Conservation (phyloP, 2,329 filamentous ascomycete genomes). For the Furcasterigmium furcatum region DNA sequence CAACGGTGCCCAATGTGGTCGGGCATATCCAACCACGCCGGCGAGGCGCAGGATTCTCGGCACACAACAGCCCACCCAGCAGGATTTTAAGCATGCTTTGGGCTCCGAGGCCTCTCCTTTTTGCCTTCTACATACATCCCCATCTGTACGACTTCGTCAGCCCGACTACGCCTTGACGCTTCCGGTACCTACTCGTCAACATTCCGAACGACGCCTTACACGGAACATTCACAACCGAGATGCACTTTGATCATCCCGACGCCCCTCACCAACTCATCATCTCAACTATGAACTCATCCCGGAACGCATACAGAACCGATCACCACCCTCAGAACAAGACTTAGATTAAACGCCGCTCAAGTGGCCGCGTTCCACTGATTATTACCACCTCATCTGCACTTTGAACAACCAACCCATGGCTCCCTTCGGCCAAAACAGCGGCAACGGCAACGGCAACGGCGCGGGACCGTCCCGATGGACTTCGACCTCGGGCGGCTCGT, state of each 20-base stretch:
- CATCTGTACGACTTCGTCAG: background rate
- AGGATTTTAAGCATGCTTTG: constrained; percentile 4
- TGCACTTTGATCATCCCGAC: background rate
- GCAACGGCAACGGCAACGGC: no score
- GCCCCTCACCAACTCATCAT: background rate
- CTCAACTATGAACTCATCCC: background rate
- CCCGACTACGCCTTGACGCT: background rate
- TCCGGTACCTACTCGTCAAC: background rate
- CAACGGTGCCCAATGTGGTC: constrained; percentile 1
- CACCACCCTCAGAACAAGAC: background rate
- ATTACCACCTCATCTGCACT: background rate
- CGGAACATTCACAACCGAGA: background rate
- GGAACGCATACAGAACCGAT: background rate
- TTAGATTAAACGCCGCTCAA: background rate
- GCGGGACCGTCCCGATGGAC: no score
- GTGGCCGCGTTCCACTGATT: background rate
- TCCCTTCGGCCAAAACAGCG: background rate
- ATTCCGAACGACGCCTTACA: background rate
- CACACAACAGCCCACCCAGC: background rate
- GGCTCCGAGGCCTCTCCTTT: background rate
- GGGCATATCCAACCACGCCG: constrained; percentile 1
- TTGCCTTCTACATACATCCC: background rate
- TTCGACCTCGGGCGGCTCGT: background rate
- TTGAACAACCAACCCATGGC: constrained; percentile 1
- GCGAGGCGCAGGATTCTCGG: background rate